phyloP scores from a whole-genome alignment of 1,284 basidiomycete genomes.

The Ustilago hordei region DNA sequence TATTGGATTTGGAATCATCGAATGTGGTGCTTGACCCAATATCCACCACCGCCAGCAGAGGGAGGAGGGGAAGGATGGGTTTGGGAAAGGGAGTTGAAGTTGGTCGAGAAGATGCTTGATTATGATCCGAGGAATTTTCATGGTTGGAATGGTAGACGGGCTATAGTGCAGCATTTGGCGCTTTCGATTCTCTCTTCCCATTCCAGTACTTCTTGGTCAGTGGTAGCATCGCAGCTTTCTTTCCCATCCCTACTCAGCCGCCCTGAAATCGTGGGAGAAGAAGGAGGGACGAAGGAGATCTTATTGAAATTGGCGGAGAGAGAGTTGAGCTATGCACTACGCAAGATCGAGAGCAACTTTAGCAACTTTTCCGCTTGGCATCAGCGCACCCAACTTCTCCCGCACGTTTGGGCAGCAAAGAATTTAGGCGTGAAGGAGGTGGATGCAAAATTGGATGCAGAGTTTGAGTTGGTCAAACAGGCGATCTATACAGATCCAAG shows the following conservation, averaged over 20 bases:
- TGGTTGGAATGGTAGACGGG: constrained; percentile 67
- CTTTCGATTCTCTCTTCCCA: constrained; percentile 23
- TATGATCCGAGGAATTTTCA: constrained; percentile 66
- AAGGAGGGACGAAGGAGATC: background rate
- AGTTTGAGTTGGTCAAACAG: constrained; percentile 90
- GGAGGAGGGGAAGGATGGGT: constrained; percentile 14
- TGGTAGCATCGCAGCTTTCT: background rate
- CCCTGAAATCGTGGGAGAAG: background rate
- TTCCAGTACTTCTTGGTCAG: background rate
- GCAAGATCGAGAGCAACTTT: constrained; percentile 93
- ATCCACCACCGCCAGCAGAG: constrained; percentile 8
- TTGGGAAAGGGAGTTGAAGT: constrained; percentile 60
- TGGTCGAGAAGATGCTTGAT: constrained; percentile 67
- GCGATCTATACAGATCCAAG: constrained; percentile 96
- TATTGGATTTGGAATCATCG: constrained; percentile 70
- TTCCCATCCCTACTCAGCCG: constrained; percentile 28
- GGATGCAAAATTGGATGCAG: constrained; percentile 72
- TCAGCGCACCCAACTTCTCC: constrained; percentile 86
- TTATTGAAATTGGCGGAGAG: constrained; percentile 44
- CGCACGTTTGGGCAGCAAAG: constrained; percentile 75
- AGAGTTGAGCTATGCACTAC: constrained; percentile 74
- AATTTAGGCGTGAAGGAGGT: constrained; percentile 68
- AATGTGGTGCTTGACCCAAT: constrained; percentile 63
- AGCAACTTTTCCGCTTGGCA: constrained; percentile 99
- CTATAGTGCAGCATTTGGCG: constrained; percentile 55